phyloP scores from a whole-genome alignment of 257 asterid species.

The Rehmannia glutinosa region DNA sequence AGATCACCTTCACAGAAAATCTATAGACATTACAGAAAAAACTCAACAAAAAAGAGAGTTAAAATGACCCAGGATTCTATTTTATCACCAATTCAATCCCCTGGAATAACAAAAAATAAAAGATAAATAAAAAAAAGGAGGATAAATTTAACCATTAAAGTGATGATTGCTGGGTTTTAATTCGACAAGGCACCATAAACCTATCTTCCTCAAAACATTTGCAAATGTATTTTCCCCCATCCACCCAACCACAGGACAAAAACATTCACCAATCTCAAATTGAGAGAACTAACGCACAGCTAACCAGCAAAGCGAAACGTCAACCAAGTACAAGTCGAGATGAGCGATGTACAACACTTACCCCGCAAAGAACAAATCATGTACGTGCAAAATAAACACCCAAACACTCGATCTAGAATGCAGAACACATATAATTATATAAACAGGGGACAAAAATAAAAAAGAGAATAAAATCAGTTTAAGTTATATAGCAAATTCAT shows the following conservation, averaged over 20 bases:
- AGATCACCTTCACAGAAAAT: background rate
- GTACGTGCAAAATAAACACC: background rate
- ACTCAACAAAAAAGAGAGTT: background rate
- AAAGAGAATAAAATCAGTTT: background rate
- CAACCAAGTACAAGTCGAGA: background rate
- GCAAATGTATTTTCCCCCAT: too few species aligned
- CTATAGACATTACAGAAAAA: background rate
- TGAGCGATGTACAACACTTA: constrained; percentile 4
- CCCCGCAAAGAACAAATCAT: constrained; percentile 7
- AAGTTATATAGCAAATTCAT: background rate
- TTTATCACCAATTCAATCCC: too few species aligned
- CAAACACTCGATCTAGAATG: constrained; percentile 11
- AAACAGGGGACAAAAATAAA: background rate
- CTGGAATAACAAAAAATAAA: too few species aligned
- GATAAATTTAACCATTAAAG: background rate
- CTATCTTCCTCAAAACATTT: background rate
- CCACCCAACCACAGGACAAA: background rate
- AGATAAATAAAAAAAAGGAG: background rate
- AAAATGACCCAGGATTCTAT: too few species aligned
- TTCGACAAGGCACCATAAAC: background rate
- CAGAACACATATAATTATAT: background rate
- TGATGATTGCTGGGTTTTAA: background rate
- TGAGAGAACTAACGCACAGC: background rate
- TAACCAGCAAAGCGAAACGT: background rate
- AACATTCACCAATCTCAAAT: background rate